These are phyloP conservation scores for Pyrenophora seminiperda DNA, from an alignment of 2,329 filamentous ascomycete genomes.

Conservation along the genomic window DNA sequence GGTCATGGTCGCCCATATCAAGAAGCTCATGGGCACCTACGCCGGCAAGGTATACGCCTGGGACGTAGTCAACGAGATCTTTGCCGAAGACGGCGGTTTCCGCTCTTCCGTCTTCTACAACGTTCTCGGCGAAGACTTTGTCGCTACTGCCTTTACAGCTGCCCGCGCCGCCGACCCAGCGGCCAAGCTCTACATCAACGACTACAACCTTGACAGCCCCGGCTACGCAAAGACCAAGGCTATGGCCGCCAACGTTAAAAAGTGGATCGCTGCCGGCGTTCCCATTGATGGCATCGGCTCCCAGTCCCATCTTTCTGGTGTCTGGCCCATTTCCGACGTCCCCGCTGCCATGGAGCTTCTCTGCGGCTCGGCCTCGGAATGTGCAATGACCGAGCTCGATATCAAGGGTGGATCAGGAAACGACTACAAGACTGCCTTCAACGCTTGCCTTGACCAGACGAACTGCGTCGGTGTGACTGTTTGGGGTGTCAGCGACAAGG, in stretches of 20 bases:
- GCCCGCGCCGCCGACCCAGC: constrained; percentile 68
- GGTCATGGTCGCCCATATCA: constrained; percentile 66
- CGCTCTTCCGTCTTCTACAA: constrained; percentile 68
- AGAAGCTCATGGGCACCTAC: constrained; percentile 62
- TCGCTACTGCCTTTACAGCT: constrained; percentile 71
- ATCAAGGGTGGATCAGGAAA: constrained; percentile 61
- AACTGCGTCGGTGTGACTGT: constrained; percentile 71
- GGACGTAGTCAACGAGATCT: constrained; percentile 53
- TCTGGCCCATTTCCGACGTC: constrained; percentile 53
- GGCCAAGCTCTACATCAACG: constrained; percentile 77
- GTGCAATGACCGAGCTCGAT: constrained; percentile 71
- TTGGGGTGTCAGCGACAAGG: constrained; percentile 57
- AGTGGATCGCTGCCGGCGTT: constrained; percentile 66
- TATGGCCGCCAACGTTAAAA: constrained; percentile 64
- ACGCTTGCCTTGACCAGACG: constrained; percentile 62
- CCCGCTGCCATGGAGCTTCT: constrained; percentile 60
- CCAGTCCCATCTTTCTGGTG: constrained; percentile 59
- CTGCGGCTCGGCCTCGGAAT: constrained; percentile 59
- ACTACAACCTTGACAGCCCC: constrained; percentile 66
- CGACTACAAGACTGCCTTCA: constrained; percentile 62
- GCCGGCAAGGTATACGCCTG: constrained; percentile 68
- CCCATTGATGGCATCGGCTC: constrained; percentile 70
- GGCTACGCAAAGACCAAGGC: constrained; percentile 62
- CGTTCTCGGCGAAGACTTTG: constrained; percentile 72
- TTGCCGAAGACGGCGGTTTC: constrained; percentile 64